These are phyloP conservation scores for Xylariaceae sp. DNA, from an alignment of 2,329 filamentous ascomycete genomes.

Conservation along the genomic window DNA sequence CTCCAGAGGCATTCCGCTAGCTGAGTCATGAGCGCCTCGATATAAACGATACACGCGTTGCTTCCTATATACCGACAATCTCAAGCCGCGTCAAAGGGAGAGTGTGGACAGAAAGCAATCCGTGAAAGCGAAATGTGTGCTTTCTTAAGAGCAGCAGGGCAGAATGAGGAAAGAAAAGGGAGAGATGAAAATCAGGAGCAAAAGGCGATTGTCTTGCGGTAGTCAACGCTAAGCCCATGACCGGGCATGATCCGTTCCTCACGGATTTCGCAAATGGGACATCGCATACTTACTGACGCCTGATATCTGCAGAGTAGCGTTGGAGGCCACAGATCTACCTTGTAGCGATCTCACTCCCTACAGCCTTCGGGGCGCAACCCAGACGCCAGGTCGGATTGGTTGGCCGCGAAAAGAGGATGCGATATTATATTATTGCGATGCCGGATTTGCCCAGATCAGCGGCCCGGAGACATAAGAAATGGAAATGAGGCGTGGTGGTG, in stretches of 20 bases:
- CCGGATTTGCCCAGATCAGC: not conserved
- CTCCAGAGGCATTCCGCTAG: not conserved
- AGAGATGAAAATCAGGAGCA: not conserved
- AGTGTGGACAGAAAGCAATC: not conserved
- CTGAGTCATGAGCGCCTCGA: not conserved
- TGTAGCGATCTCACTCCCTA: constrained; percentile 1
- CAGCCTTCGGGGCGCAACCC: constrained; percentile 9
- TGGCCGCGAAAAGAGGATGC: not conserved
- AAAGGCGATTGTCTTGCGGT: not conserved
- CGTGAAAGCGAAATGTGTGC: not conserved
- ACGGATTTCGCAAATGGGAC: not conserved
- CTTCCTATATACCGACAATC: not conserved
- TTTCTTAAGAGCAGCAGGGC: not conserved
- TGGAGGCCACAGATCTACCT: constrained; percentile 3
- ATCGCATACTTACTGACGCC: constrained; percentile 18
- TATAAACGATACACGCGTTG: not conserved
- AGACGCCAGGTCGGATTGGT: not conserved
- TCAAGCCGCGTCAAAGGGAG: not conserved
- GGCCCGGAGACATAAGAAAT: not conserved
- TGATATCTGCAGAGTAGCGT: constrained; percentile 8
- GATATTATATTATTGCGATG: not conserved
- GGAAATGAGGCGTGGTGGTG: constrained; percentile 2
- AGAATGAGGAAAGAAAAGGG: not conserved
- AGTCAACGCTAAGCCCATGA: not conserved
- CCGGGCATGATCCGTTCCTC: not conserved